Percentiles rank a stretch among this genome's conserved stretches.
Evolutionary conservation across 2,329 filamentous ascomycete genomes (phyloP).

Genomic region (Daldinia eschscholtzii): DNA sequence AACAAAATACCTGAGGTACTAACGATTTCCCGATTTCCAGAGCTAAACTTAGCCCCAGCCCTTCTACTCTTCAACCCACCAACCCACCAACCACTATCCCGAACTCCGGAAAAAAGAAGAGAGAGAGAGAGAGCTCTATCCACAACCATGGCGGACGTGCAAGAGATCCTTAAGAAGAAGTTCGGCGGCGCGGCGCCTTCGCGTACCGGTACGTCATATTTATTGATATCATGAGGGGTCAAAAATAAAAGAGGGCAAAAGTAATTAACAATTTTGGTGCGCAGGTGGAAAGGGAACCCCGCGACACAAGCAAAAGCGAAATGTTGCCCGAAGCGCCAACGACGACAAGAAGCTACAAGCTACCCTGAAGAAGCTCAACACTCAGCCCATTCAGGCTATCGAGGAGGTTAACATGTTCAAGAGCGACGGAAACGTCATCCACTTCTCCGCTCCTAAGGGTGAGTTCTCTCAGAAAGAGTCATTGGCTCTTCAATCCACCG

Average conservation of each 20-base stretch:
- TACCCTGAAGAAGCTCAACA: conserved; percentile 98
- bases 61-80: conserved; percentile 14
- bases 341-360: conserved; percentile 99
- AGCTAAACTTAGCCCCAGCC: conserved; percentile 1
- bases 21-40: neutral
- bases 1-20: conserved; percentile 9
- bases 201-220: conserved; percentile 51
- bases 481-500: neutral
- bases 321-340: conserved; percentile 89
- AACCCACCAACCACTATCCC: conserved; percentile 11
- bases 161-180: conserved; percentile 58
- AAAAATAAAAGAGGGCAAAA: conserved; percentile 11
- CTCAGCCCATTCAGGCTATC: conserved; percentile 98
- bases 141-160: conserved; percentile 57
- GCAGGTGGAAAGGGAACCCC: conserved; percentile 94
- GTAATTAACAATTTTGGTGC: conserved; percentile 32
- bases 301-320: conserved; percentile 98
- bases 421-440: conserved; percentile 99
- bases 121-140: conserved; percentile 26
- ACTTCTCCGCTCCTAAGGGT: conserved; percentile 99
- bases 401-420: conserved; percentile 99
- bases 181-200: conserved; percentile 52
- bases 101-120: conserved; percentile 30
- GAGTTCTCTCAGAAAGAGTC: conserved; percentile 54
- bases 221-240: too few species aligned